A percentile compares a stretch with the other conserved stretches of the same genome.
Evolutionary conservation across 352 stramenopile genomes (phyloP).

Genomic region (Globisporangium mamillatum): DNA sequence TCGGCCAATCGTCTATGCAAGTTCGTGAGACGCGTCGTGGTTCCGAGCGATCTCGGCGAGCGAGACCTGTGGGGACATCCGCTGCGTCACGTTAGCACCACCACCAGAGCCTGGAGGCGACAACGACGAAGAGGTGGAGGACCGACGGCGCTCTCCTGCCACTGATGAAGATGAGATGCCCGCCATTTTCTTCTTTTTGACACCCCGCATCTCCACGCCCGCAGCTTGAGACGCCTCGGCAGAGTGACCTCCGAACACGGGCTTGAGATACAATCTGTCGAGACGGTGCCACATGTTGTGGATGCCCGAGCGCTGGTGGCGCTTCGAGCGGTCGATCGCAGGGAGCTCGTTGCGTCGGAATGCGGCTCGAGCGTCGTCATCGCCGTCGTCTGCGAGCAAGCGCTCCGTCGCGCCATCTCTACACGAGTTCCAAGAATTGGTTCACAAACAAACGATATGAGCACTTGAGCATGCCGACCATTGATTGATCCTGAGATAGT

Average conservation of each 20-base stretch:
- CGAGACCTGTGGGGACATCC: slow-evolving; percentile 30
- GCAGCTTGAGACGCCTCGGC: background rate
- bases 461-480: background rate
- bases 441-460: background rate
- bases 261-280: slow-evolving; percentile 76
- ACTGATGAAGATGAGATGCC: background rate
- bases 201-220: slow-evolving; percentile 10
- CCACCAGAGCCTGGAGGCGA: background rate
- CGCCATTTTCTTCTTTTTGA: slow-evolving; percentile 5
- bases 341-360: slow-evolving; percentile 27
- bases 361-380: slow-evolving; percentile 17
- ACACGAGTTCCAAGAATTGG: slow-evolving; percentile 5
- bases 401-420: slow-evolving; percentile 49
- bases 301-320: slow-evolving; percentile 42
- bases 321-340: slow-evolving; percentile 32
- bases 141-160: background rate
- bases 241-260: slow-evolving; percentile 50
- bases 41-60: slow-evolving; percentile 57
- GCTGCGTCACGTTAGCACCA: slow-evolving; percentile 8
- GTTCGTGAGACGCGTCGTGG: slow-evolving; percentile 38
- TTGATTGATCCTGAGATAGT: background rate
- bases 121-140: background rate
- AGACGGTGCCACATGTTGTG: slow-evolving; percentile 59
- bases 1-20: slow-evolving; percentile 17
- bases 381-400: slow-evolving; percentile 44